Percentiles rank a stretch among this genome's conserved stretches.
phyloP scores from a whole-genome alignment of 352 stramenopile species.

The Blastocystis sp. region DNA sequence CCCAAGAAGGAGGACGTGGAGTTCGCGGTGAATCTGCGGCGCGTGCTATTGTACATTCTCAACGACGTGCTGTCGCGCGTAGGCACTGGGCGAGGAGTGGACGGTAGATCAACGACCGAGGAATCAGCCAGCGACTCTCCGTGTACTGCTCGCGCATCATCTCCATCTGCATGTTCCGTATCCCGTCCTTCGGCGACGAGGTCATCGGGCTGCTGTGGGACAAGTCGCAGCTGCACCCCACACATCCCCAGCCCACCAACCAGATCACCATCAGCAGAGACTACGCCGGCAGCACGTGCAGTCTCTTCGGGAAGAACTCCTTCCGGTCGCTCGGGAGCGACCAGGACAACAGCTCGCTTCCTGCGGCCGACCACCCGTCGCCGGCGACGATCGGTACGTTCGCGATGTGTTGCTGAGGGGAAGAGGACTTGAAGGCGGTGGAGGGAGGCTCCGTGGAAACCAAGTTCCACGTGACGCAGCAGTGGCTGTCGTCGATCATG shows the following conservation, averaged over 20 bases:
- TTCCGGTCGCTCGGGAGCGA: background rate
- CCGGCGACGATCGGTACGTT: slow-evolving; percentile 22
- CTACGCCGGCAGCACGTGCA: slow-evolving; percentile 14
- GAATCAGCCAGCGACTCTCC: slow-evolving; percentile 39
- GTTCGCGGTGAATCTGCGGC: slow-evolving; percentile 18
- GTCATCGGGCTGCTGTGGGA: slow-evolving; percentile 41
- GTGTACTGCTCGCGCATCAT: slow-evolving; percentile 55
- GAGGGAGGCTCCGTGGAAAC: slow-evolving; percentile 1
- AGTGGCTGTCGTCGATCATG: slow-evolving; percentile 25
- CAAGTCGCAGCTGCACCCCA: background rate
- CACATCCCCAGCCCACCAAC: background rate
- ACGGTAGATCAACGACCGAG: slow-evolving; percentile 50
- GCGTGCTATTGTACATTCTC: slow-evolving; percentile 51
- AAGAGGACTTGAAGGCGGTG: slow-evolving; percentile 42
- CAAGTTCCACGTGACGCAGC: background rate
- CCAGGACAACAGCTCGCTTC: background rate
- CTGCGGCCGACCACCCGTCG: background rate
- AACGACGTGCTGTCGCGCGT: slow-evolving; percentile 17
- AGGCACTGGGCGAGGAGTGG: background rate
- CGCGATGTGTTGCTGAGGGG: background rate
- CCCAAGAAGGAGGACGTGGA: slow-evolving; percentile 35
- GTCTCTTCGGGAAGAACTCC: background rate
- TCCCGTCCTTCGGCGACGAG: slow-evolving; percentile 47
- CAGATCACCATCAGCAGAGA: background rate
- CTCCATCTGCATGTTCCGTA: slow-evolving; percentile 53